A percentile compares a stretch with the other conserved stretches of the same genome.
Evolutionary conservation across 306 rosid species (phyloP).

Genomic region (Prunus campanulata): DNA sequence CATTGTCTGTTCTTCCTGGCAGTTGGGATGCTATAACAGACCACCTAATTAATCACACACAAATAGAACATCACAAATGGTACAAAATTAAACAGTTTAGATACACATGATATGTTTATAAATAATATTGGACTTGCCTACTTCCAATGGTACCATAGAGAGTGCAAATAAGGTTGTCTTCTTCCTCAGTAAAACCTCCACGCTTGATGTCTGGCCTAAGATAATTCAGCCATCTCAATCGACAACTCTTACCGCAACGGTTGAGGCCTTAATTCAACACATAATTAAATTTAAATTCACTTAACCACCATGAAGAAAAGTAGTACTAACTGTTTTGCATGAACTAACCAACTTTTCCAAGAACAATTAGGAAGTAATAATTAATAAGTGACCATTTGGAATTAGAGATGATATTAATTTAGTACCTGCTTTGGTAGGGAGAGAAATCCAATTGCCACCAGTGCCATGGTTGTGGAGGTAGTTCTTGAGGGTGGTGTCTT

Average conservation of each 20-base stretch:
- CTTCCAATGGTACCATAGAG: slow-evolving; percentile 36
- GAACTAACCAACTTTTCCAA: not conserved
- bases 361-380: not conserved
- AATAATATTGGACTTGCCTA: slow-evolving; percentile 29
- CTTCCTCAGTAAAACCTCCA: slow-evolving; percentile 43
- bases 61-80: not conserved
- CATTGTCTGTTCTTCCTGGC: slow-evolving; percentile 55
- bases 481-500: slow-evolving; percentile 57
- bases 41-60: slow-evolving; percentile 33
- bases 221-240: slow-evolving; percentile 55
- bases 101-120: no score
- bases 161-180: slow-evolving; percentile 36
- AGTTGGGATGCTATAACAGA: slow-evolving; percentile 48
- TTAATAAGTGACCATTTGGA: not conserved
- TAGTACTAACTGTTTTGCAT: not conserved
- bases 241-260: slow-evolving; percentile 57
- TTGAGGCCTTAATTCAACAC: slow-evolving; percentile 24
- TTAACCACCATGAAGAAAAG: not conserved
- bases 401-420: not conserved
- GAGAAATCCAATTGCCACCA: slow-evolving; percentile 51
- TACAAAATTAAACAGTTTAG: no score
- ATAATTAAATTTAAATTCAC: not conserved
- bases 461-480: slow-evolving; percentile 52
- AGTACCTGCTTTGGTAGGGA: slow-evolving; percentile 70
- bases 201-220: slow-evolving; percentile 48